Base-by-base conservation (phyloP, 164 flowering plant genomes). In the Macadamia tetraphylla region DNA sequence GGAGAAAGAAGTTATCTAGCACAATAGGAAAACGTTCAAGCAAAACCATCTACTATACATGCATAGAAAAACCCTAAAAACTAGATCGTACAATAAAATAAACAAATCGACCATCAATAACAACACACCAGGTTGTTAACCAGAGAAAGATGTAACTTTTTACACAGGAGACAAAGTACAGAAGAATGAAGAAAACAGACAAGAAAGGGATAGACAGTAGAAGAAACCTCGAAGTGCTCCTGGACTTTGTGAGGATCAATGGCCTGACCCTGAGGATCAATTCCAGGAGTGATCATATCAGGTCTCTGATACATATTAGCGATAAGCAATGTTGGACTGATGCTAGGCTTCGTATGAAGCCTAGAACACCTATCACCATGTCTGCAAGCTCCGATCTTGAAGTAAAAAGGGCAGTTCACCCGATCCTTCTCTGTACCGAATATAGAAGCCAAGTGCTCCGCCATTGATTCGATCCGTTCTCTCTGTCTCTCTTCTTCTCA, bases 321-420 rank as follows among this genome's bases (percentile, higher is more conserved):
- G 23, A 87, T 77, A 57, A 87, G 71, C 13, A 87, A 74, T 8
- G 92, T 87, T 3, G 92, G 89, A 67, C 92, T 87, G 29, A 83
- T 75, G 73, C 84, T 84, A 10, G 92, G 92, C 62, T 80, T 78
- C 6, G 89, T 86, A 69, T 88, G 90, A 42, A 86, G 87, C 57
- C 90, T 70, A 2, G 92, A 88, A 76, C 92, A 88, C 6, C 90
- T 82, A 68, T 86, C 90, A 0, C 92, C 92, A 62, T 88, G 92
- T 63, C 90, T 75, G 52, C 90, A 86, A 1, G 90, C 87, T 1
- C 98, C 98, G 71, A 91, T 88, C 84, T 94, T 94, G 86, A 94
- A 91, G 83, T 94, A 94, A 76, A 91, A 93, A 0, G 97, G 96
- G 67, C 97, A 93, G 74, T 93, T 93, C 48, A 91, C 97, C 42